Conservation (phyloP, 2,329 filamentous ascomycete species). For the Paecilomyces formosus region DNA sequence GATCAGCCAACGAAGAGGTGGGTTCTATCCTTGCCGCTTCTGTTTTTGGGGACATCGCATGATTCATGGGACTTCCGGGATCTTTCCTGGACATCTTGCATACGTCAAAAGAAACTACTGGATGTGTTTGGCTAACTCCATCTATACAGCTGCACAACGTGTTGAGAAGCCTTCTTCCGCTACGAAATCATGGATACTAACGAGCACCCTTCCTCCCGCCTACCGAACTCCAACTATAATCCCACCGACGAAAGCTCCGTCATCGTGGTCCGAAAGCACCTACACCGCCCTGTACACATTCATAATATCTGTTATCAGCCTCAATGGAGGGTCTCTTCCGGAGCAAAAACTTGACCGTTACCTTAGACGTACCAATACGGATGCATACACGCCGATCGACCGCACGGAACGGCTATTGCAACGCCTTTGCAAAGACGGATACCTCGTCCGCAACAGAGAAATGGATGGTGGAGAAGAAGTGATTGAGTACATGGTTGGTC, state of each 20-base stretch:
- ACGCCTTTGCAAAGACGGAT: constrained; percentile 72
- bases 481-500: constrained; percentile 76
- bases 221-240: constrained; percentile 64
- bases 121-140: not conserved
- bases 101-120: not conserved
- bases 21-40: constrained; percentile 10
- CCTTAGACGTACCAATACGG: constrained; percentile 66
- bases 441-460: constrained; percentile 69
- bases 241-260: constrained; percentile 59
- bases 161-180: constrained; percentile 35
- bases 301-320: constrained; percentile 66
- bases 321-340: constrained; percentile 64
- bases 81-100: not conserved
- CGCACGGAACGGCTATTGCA: constrained; percentile 69
- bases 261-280: constrained; percentile 61
- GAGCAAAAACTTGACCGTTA: constrained; percentile 74
- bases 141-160: constrained; percentile 41
- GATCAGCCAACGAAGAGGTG: constrained; percentile 69
- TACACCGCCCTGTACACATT: constrained; percentile 78
- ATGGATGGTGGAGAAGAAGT: constrained; percentile 62
- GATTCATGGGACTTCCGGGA: not conserved
- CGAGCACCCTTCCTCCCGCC: constrained; percentile 59
- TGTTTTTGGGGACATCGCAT: constrained; percentile 2
- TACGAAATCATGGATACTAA: constrained; percentile 69
- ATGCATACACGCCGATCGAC: constrained; percentile 65